phyloP scores from a whole-genome alignment of 208 protist species.

The Acanthamoeba castellanii region DNA sequence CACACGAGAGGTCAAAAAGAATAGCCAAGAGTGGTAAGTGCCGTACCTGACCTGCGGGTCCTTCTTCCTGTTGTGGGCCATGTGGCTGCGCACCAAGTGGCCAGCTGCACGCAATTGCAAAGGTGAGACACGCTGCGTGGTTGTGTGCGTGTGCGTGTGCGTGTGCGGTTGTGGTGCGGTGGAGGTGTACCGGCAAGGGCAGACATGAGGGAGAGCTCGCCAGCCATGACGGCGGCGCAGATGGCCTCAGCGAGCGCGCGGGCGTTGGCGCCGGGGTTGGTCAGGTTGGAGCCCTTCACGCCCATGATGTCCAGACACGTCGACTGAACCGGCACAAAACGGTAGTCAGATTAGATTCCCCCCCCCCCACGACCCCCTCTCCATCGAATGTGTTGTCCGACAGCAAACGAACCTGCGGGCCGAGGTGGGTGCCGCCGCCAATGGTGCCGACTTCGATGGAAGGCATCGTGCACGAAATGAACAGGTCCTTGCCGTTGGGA shows the following conservation, averaged over 20 bases:
- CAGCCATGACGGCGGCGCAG: conserved; percentile 95
- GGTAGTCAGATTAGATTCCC: too few species aligned
- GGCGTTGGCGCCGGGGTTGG: conserved; percentile 93
- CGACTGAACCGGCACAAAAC: not conserved
- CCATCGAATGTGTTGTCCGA: conserved; percentile 75
- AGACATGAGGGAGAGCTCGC: conserved; percentile 97
- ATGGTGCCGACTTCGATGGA: conserved; percentile 99
- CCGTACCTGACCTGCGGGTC: conserved; percentile 43
- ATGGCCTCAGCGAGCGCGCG: conserved; percentile 94
- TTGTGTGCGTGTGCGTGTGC: too few species aligned
- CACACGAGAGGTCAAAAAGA: not conserved
- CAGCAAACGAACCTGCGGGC: conserved; percentile 90
- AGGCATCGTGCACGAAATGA: conserved; percentile 97
- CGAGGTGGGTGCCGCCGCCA: conserved; percentile 97
- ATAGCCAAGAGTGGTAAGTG: not conserved
- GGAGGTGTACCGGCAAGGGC: conserved; percentile 81
- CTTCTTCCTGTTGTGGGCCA: conserved; percentile 82
- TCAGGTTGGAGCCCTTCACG: conserved; percentile 82
- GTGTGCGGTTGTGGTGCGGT: not conserved
- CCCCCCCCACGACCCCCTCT: too few species aligned
- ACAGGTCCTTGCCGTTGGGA: conserved; percentile 92
- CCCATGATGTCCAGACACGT: conserved; percentile 95
- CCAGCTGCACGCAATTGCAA: conserved; percentile 33
- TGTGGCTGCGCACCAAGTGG: conserved; percentile 82
- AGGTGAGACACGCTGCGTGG: not conserved